These are phyloP conservation scores for Apiospora hydei DNA, from an alignment of 2,329 filamentous ascomycete species.

Conservation along the genomic window DNA sequence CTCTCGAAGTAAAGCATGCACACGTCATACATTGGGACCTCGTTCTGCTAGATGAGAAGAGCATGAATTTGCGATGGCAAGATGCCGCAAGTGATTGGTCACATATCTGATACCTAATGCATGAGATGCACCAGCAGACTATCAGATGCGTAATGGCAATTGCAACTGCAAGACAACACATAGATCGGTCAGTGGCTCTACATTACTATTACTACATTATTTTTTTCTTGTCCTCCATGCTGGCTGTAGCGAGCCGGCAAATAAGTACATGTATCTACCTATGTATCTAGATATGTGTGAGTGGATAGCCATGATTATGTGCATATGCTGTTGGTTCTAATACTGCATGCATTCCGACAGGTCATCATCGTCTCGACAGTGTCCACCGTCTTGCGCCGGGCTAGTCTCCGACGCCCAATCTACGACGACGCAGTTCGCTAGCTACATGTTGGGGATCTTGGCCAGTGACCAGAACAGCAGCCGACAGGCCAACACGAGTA, in stretches of 20 bases:
- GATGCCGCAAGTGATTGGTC: neutral
- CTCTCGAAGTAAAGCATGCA: neutral
- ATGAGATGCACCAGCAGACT: neutral
- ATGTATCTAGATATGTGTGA: too few species aligned
- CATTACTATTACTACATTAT: neutral
- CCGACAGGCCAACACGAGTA: neutral
- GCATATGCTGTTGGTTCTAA: constrained; percentile 10
- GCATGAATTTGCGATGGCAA: neutral
- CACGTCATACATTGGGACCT: neutral
- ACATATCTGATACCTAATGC: too few species aligned
- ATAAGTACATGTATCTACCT: neutral
- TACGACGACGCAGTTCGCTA: neutral
- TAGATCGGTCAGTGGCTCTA: neutral
- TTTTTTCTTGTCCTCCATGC: neutral
- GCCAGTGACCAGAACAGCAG: neutral
- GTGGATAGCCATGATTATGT: neutral
- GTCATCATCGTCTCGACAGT: neutral
- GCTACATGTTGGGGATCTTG: neutral
- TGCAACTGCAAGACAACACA: neutral
- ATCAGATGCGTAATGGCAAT: neutral
- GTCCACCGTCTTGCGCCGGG: neutral
- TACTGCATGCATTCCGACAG: neutral
- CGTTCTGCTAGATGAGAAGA: neutral
- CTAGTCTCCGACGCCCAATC: neutral
- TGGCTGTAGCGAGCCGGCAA: neutral